Percentiles rank a stretch among this genome's conserved stretches.
Evolutionary conservation across 768 basidiomycete genomes (phyloP).

Genomic region (Pleurotus ostreatus): DNA sequence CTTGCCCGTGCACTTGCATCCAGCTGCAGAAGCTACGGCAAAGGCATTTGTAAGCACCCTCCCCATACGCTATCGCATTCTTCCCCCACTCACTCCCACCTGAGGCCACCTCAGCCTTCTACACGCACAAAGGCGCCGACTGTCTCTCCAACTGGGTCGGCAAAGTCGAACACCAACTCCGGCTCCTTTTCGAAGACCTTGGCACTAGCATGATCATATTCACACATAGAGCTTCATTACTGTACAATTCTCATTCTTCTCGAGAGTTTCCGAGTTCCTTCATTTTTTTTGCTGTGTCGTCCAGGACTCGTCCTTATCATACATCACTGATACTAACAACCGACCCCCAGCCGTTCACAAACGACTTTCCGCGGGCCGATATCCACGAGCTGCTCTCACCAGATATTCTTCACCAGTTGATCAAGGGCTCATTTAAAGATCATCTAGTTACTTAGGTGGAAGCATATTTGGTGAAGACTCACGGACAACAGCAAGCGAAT

Average conservation of each 20-base stretch:
- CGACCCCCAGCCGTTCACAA: conserved; percentile 27
- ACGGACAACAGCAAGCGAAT: conserved; percentile 7
- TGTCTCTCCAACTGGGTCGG: conserved; percentile 99
- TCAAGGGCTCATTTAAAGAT: conserved; percentile 34
- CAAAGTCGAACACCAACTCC: conserved; percentile 93
- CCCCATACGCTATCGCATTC: not conserved
- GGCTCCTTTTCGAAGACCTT: conserved; percentile 86
- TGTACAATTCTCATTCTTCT: too few relatives aligned
- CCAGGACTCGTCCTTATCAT: too few relatives aligned
- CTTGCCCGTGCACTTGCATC: conserved; percentile 92
- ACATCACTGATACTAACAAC: too few relatives aligned
- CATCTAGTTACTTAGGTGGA: conserved; percentile 30
- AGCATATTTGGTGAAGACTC: conserved; percentile 17
- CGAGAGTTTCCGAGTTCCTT: too few relatives aligned
- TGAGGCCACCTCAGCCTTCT: conserved; percentile 65
- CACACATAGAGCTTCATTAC: too few relatives aligned
- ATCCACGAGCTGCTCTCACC: conserved; percentile 27
- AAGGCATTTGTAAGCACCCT: conserved; percentile 71
- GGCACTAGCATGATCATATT: too few relatives aligned
- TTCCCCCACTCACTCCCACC: not conserved
- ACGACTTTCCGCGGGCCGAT: conserved; percentile 27
- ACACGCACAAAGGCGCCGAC: conserved; percentile 99
- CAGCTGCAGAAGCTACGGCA: conserved; percentile 81
- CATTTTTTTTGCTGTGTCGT: too few relatives aligned
- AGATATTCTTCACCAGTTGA: conserved; percentile 30